phyloP scores from a whole-genome alignment of 306 rosid genomes.

The Notholithocarpus densiflorus region DNA sequence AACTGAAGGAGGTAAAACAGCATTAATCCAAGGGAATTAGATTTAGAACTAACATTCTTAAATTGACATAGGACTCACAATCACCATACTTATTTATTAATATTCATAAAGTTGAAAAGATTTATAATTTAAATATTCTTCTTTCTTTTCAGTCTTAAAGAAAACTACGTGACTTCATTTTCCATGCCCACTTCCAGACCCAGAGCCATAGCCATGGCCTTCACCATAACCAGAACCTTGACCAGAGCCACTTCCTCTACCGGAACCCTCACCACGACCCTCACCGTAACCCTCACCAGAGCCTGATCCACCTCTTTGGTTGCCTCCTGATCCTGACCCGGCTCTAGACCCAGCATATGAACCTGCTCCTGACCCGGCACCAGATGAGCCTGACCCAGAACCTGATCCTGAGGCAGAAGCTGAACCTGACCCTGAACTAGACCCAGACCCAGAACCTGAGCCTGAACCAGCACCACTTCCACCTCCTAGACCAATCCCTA shows the following conservation, averaged over 20 bases:
- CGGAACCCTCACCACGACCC: conserved; percentile 36
- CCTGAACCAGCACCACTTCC: conserved; percentile 9
- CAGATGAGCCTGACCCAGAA: conserved; percentile 17
- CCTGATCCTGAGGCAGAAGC: conserved; percentile 21
- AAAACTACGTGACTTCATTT: background rate
- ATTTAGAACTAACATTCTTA: too few species aligned
- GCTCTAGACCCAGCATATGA: conserved; percentile 30
- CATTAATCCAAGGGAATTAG: too few species aligned
- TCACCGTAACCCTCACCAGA: background rate
- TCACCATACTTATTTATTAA: background rate
- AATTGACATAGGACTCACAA: too few species aligned
- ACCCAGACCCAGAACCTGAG: background rate
- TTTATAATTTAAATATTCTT: too few species aligned
- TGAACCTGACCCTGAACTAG: background rate
- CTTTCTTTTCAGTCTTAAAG: background rate
- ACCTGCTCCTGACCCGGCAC: conserved; percentile 27
- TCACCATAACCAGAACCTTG: background rate
- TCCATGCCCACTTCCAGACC: conserved; percentile 1
- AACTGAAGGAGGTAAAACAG: too few species aligned
- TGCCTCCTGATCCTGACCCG: conserved; percentile 21
- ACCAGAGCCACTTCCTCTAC: conserved; percentile 6
- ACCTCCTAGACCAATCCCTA: conserved; percentile 56
- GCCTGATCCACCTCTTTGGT: background rate
- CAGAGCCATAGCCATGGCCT: background rate
- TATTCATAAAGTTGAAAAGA: background rate